These are phyloP conservation scores for Asterochloris erici DNA, from an alignment of 139 green algal genomes.

Conservation along the genomic window DNA sequence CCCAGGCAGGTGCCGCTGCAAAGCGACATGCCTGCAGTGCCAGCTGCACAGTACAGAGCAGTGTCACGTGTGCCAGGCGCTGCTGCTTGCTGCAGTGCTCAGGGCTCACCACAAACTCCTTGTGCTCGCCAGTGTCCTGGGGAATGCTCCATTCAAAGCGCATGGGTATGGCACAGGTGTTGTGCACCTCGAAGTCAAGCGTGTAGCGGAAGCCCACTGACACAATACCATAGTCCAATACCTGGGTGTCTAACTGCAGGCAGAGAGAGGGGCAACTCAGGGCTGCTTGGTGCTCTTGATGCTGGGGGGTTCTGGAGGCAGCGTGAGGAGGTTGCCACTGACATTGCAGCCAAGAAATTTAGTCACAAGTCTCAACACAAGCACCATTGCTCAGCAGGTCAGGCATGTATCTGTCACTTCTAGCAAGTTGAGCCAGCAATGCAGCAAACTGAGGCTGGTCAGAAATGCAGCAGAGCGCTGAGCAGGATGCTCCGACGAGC, in stretches of 20 bases:
- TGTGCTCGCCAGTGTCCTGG: conserved; percentile 33
- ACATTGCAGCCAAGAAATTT: too few relatives aligned
- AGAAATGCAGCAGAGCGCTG: too few relatives aligned
- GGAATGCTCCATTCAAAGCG: conserved; percentile 56
- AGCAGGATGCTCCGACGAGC: too few relatives aligned
- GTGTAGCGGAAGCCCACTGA: conserved; percentile 75
- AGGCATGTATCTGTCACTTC: too few relatives aligned
- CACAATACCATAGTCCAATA: conserved; percentile 71
- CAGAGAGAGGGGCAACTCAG: neutral
- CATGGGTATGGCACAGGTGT: conserved; percentile 77
- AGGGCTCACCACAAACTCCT: conserved; percentile 5
- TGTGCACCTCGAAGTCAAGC: conserved; percentile 59
- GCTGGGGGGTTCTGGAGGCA: too few relatives aligned
- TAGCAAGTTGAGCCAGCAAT: too few relatives aligned
- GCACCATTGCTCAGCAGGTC: too few relatives aligned
- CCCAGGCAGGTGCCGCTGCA: neutral
- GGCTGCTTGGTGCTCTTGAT: too few relatives aligned
- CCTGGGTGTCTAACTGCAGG: conserved; percentile 41
- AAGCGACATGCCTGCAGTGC: neutral
- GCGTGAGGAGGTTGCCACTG: too few relatives aligned
- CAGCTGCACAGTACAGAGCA: neutral
- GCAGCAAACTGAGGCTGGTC: too few relatives aligned
- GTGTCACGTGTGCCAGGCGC: too few relatives aligned
- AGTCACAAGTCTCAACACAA: too few relatives aligned
- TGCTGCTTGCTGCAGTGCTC: neutral